Evolutionary conservation across 345 rosid species (phyloP), one percentile per base, ranked within the genome.

Genomic region (Crucihimalaya himalaica): DNA sequence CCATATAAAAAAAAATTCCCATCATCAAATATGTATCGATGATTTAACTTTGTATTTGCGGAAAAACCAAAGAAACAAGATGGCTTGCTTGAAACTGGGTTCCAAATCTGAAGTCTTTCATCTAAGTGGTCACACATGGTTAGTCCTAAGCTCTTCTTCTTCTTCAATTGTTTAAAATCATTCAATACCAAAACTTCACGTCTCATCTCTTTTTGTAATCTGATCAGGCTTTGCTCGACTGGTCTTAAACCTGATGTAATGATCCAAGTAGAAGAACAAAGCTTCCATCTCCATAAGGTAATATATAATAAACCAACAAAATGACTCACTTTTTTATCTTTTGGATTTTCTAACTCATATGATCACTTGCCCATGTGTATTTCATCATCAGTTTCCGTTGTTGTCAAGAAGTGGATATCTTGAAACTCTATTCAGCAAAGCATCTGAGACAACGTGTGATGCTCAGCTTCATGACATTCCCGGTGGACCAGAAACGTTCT

Each of bases 11-110:
- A 46, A 45, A 2, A 56, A 55, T 55, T 63, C 47, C 15, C 46
- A 25, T 63, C 18, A 20, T 63, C 23, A 18, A 19, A 29, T 32
- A 18, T 28, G 62, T 54, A 66, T 60, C 20, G 27, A 45, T 70
- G 72, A 48, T 29, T 37, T 31, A 27, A 13, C 51, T 39, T 50
- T 67, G 25, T 16, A 52, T 60, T 51, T 46, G 51, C 58, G 50
- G 65, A 70, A 67, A 28, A 11, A 28, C 52, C 67, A 58, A 59
- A 57, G 54, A 55, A 66, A 65, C 32, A 23, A 64, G 54, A 91
- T 91, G 97, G 93, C 96, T 32, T 81, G 81, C 87, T 79, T 91
- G 92, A 94, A 82, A 83, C 83, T 94, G 57, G 98, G 97, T 78
- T 94, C 98, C 54, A 94, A 94, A 83, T 79, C 95, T 69, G 96